Base-by-base conservation (phyloP, 331 rosid genomes). In the Acacia concinna region DNA sequence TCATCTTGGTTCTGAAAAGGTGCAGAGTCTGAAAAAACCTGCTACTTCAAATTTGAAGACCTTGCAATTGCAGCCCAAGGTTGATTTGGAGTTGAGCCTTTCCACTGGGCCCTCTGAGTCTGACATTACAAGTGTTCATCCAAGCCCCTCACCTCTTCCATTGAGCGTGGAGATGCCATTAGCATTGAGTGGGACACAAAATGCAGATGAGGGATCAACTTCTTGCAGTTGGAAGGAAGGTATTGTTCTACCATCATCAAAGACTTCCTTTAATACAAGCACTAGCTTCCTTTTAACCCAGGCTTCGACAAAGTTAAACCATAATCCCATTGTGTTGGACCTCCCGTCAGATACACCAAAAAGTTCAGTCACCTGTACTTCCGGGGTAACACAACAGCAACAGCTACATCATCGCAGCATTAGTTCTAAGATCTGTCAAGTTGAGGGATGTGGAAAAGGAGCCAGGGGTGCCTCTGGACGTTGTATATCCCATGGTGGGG, bases 401-500 rank as follows among this genome's bases (percentile, higher is more conserved):
- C 84, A 84, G 37, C 60, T 37, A 17, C 93, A 79, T 13, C 83
- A 73, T 74, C 91, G 89, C 59, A 68, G 79, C 65, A 51, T 77
- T 79, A 86, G 68, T 87, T 89, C 91, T 34, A 91, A 91, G 80
- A 86, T 71, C 28, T 91, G 96, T 75, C 91, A 89, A 79, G 78
- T 91, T 68, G 91, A 84, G 80, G 96, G 96, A 78, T 91, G 96
- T 78, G 93, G 90, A 64, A 91, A 89, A 90, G 93, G 96, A 68
- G 96, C 96, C 69, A 83, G 96, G 78, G 96, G 96, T 81, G 91
- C 93, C 76, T 91, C 93, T 28, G 93, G 96, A 49, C 90, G 89
- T 69, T 91, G 96, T 76, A 91, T 91, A 43, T 91, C 96, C 37
- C 96, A 91, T 83, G 96, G 96, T 77, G 96, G 96, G 38, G 96